Percentiles rank a stretch among this genome's conserved stretches.
phyloP scores from a whole-genome alignment of 1,284 basidiomycete species.

The Trichosporon sp. region DNA sequence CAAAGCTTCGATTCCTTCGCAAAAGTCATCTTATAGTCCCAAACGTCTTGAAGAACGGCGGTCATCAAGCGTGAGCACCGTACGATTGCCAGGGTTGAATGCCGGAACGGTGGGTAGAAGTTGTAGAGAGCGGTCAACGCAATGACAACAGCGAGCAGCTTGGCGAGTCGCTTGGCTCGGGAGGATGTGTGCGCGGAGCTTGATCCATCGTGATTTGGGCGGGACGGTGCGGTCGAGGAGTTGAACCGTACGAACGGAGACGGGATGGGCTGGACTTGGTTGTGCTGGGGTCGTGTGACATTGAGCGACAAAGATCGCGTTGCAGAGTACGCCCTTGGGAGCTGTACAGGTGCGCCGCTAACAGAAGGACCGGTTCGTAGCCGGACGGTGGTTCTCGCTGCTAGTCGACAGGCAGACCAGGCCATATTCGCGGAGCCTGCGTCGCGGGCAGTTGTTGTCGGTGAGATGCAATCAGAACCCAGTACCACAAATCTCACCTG shows the following conservation, averaged over 20 bases:
- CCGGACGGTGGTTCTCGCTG: background rate
- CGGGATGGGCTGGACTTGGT: background rate
- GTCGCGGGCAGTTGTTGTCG: background rate
- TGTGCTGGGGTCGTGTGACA: background rate
- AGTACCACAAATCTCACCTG: background rate
- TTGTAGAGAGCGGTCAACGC: conserved; percentile 47
- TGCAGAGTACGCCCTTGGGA: background rate
- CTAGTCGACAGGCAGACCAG: background rate
- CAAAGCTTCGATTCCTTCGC: conserved; percentile 47
- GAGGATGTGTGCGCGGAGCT: background rate
- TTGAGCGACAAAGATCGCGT: background rate
- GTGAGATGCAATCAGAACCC: background rate
- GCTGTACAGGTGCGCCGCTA: background rate
- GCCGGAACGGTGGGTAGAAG: conserved; percentile 49
- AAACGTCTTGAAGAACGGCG: conserved; percentile 55
- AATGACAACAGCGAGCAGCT: conserved; percentile 27
- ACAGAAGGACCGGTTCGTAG: background rate
- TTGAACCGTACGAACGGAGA: background rate
- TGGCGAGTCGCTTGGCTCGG: background rate
- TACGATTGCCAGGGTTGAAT: conserved; percentile 52
- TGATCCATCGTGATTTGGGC: background rate
- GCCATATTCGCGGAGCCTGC: background rate
- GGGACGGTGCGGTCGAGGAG: background rate
- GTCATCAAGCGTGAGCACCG: conserved; percentile 62
- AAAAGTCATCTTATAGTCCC: conserved; percentile 83